Evolutionary conservation across 352 stramenopile genomes (phyloP), one percentile per base, ranked within the genome.

Genomic region (Phytopythium oedochilum): DNA sequence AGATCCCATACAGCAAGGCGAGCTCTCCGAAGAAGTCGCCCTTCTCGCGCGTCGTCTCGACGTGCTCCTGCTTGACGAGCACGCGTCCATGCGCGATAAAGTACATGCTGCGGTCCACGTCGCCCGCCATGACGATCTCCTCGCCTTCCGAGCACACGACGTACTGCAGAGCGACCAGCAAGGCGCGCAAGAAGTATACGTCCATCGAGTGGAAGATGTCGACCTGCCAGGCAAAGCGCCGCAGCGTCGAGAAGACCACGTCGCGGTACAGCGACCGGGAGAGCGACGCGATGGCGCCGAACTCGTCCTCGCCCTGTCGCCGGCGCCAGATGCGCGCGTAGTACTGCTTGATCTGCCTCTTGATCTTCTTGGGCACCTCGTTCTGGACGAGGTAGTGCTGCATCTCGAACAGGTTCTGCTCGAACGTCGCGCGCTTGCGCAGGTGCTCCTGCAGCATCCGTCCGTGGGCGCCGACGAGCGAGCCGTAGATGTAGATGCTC

Each of bases 31-130:
- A 86, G 52, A 74, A 87, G 3, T 82, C 75, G 5, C 78, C 78
- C 22, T 63, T 71, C 31, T 85, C 76, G 8, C 83, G 81, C 0
- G 64, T 76, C 10, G 55, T 53, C 38, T 88, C 78, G 17, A 52
- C 71, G 3, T 64, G 75, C 5, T 70, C 68, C 22, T 82, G 66
- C 54, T 81, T 86, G 23, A 91, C 71, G 20, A 82, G 63, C 3
- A 92, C 52, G 6, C 78, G 79, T 0, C 83, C 83, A 0, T 73
- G 52, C 0, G 77, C 67, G 46, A 92, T 89, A 32, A 92, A 89
- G 51, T 91, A 91, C 83, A 92, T 89, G 38, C 64, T 83, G 17
- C 77, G 75, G 29, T 91, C 80, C 49, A 91, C 79, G 60, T 93
- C 83, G 1, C 83, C 81, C 5, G 64, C 59, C n/a, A 85, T 81